These are phyloP conservation scores for Brasilioporus rufonigricans DNA, from an alignment of 768 basidiomycete species.

Conservation along the genomic window DNA sequence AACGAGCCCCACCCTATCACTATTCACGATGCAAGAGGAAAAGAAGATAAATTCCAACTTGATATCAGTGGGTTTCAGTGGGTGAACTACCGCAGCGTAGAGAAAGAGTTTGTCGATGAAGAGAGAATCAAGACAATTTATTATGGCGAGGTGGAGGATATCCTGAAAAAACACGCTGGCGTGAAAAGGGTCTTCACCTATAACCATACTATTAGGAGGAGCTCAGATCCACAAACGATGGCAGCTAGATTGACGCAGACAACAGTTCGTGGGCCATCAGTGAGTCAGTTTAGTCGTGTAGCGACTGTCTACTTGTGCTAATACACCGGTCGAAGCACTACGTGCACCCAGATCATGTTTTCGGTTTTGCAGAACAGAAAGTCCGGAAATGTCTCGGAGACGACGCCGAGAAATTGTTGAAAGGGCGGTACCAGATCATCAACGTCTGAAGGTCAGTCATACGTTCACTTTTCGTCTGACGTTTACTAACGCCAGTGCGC, in stretches of 20 bases:
- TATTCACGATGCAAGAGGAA: not conserved
- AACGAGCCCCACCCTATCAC: not conserved
- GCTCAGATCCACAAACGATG: no score
- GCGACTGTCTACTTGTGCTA: not conserved
- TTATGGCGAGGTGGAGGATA: no score
- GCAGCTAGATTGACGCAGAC: not conserved
- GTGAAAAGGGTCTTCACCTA: no score
- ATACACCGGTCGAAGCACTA: not conserved
- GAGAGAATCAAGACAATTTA: no score
- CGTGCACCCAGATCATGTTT: not conserved
- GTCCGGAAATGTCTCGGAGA: conserved; percentile 30
- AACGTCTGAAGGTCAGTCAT: conserved; percentile 39
- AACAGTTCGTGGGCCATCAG: not conserved
- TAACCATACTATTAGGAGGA: no score
- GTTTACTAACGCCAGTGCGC: not conserved
- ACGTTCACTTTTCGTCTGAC: no score
- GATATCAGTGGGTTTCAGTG: no score
- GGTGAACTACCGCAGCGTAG: not conserved
- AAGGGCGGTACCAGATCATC: conserved; percentile 40
- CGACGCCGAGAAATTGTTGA: no score
- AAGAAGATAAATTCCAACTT: not conserved
- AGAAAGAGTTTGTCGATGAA: not conserved
- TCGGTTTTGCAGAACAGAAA: not conserved
- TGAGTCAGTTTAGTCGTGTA: not conserved
- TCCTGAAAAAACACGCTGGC: no score